phyloP scores from a whole-genome alignment of 2,329 filamentous ascomycete genomes.

The Penicillium sp. region DNA sequence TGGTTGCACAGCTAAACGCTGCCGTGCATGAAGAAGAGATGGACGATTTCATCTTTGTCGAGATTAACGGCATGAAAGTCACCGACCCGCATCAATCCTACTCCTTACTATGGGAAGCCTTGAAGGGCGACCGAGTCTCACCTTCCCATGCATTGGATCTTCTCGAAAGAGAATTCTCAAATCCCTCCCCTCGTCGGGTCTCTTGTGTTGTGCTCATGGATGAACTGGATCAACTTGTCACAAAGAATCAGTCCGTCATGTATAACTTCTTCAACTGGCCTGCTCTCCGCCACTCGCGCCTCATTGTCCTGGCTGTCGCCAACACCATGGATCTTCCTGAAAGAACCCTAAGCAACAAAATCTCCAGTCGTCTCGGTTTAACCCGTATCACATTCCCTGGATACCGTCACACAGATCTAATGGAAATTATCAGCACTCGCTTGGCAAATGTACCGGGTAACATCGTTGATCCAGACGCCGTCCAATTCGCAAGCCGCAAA shows the following conservation, averaged over 20 bases:
- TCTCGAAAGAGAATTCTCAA: slow-evolving; percentile 86
- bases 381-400: slow-evolving; percentile 96
- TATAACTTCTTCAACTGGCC: slow-evolving; percentile 99
- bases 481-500: slow-evolving; percentile 95
- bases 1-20: slow-evolving; percentile 83
- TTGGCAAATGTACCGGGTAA: slow-evolving; percentile 82
- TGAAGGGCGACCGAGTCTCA: slow-evolving; percentile 89
- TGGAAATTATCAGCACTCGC: slow-evolving; percentile 95
- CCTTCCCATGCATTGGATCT: slow-evolving; percentile 88
- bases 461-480: slow-evolving; percentile 86
- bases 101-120: slow-evolving; percentile 88
- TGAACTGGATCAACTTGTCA: slow-evolving; percentile 94
- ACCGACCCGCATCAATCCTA: slow-evolving; percentile 97
- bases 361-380: slow-evolving; percentile 84
- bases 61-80: slow-evolving; percentile 99
- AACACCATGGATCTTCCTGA: slow-evolving; percentile 99
- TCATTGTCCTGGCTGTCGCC: slow-evolving; percentile 95
- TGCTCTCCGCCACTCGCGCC: slow-evolving; percentile 78
- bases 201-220: slow-evolving; percentile 99
- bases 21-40: slow-evolving; percentile 85
- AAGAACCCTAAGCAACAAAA: slow-evolving; percentile 95
- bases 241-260: slow-evolving; percentile 99
- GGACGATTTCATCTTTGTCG: slow-evolving; percentile 97
- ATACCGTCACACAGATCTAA: slow-evolving; percentile 94
- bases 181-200: slow-evolving; percentile 83